phyloP scores from a whole-genome alignment of 768 basidiomycete species.

The Terana coerulea region DNA sequence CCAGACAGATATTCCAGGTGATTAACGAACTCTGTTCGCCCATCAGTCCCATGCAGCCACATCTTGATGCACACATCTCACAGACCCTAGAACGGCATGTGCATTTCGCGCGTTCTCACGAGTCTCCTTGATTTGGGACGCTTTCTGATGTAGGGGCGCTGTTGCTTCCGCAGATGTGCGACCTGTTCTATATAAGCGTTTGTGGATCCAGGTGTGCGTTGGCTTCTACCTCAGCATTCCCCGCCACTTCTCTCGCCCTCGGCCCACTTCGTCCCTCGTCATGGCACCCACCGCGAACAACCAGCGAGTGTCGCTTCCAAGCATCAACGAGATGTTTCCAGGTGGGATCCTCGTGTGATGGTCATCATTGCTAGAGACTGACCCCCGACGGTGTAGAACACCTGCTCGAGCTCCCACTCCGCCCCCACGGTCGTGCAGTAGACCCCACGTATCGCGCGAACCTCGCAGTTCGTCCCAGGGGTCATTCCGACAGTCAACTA shows the following conservation, averaged over 20 bases:
- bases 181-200: background rate
- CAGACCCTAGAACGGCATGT: too few species aligned
- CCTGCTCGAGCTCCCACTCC: background rate
- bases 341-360: constrained; percentile 17
- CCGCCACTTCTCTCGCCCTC: background rate
- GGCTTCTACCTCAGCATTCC: background rate
- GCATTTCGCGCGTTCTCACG: too few species aligned
- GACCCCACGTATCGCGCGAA: background rate
- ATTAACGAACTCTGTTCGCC: too few species aligned
- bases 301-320: constrained; percentile 19
- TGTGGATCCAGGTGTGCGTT: constrained; percentile 1
- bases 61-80: too few species aligned
- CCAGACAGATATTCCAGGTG: too few species aligned
- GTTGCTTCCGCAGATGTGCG: too few species aligned
- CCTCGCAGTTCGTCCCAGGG: background rate
- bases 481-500: background rate
- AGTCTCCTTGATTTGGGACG: too few species aligned
- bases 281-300: background rate
- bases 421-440: background rate
- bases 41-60: too few species aligned
- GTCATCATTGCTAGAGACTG: background rate
- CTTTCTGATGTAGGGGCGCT: too few species aligned
- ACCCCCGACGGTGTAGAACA: background rate
- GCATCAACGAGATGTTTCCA: constrained; percentile 28
- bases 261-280: background rate